Base-by-base conservation (phyloP, 208 protist genomes). In the Phytomonas sp. region DNA sequence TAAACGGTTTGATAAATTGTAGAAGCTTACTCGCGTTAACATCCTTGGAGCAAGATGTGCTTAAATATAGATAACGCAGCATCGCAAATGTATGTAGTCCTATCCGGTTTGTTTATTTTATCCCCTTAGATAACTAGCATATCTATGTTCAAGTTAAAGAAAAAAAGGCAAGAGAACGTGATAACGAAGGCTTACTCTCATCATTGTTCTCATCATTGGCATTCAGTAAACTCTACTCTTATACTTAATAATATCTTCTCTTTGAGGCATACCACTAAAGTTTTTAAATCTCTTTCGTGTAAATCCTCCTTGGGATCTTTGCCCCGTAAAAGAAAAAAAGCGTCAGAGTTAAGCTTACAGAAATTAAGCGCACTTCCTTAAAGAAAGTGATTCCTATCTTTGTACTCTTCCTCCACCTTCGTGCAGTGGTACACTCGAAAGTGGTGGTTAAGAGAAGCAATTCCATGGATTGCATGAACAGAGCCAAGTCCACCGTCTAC, bases 361-460 rank as follows among this genome's bases (percentile, higher is more conserved):
- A 16, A 19, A 16, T 49, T 4, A 16, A 49, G 12, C 40, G 12
- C 40, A 4, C 14, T 16, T 12, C 40, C 19, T 49, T 49, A 49
- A 49, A 49, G 40, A 12, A 49, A 16, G 40, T 49, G 12, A 49
- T 49, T 4, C 14, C 14, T 49, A 49, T 49, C 12, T n/a, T 63
- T n/a, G 72, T 75, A 82, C 70, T 60, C 23, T 61, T 65, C 67
- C 42, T 70, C 76, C 8, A 81, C 76, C 49, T 74, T 34, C 11
- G 31, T 73, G 70, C 83, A 89, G 32, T 78, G 76, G 71, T 81
- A 95, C 33, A 77, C 87, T 1, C 70, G 68, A 66, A 91, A 96
- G 74, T 90, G 88, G 69, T 96, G 91, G 63, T 96, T 96, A n/a
- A 94, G 80, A n/a, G 86, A 92, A 8, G 80, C 71, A 14, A 93